phyloP scores from a whole-genome alignment of 2,329 filamentous ascomycete species.

The Orbilia quercus region DNA sequence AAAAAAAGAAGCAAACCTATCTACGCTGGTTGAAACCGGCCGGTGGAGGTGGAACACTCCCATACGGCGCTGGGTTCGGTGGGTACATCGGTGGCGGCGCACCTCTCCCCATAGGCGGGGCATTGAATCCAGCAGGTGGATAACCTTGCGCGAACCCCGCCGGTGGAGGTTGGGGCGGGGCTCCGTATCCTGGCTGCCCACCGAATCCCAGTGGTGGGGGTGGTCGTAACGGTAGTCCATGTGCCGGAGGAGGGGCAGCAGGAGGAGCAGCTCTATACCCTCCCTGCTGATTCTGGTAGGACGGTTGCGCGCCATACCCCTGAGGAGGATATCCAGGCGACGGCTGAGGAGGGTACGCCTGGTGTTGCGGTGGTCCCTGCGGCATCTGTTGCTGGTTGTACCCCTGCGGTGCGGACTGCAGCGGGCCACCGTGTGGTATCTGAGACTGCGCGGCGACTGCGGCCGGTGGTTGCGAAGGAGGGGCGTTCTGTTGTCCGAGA shows the following conservation, averaged over 20 bases:
- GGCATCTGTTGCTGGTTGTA: conserved; percentile 49
- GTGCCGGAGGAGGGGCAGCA: conserved; percentile 56
- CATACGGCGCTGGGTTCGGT: conserved; percentile 41
- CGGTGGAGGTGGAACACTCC: conserved; percentile 47
- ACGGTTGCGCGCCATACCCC: conserved; percentile 33
- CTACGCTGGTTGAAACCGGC: conserved; percentile 51
- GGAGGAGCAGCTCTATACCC: conserved; percentile 56
- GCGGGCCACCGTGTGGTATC: conserved; percentile 63
- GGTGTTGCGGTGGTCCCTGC: conserved; percentile 28
- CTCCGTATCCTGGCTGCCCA: conserved; percentile 61
- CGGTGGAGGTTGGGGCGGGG: conserved; percentile 70
- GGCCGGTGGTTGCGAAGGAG: conserved; percentile 50
- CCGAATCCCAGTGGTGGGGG: conserved; percentile 59
- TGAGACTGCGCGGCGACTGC: conserved; percentile 64
- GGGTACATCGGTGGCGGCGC: conserved; percentile 52
- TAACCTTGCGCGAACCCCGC: conserved; percentile 62
- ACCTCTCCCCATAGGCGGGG: conserved; percentile 45
- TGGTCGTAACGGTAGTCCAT: conserved; percentile 59
- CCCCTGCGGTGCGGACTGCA: conserved; percentile 53
- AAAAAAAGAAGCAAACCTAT: conserved; percentile 18
- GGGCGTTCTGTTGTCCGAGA: conserved; percentile 65
- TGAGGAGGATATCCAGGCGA: conserved; percentile 55
- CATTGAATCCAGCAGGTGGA: conserved; percentile 44
- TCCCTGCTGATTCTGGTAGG: conserved; percentile 57
- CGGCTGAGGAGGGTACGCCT: conserved; percentile 58